phyloP scores from a whole-genome alignment of 768 basidiomycete species.

The Calocybe gangraenosa region DNA sequence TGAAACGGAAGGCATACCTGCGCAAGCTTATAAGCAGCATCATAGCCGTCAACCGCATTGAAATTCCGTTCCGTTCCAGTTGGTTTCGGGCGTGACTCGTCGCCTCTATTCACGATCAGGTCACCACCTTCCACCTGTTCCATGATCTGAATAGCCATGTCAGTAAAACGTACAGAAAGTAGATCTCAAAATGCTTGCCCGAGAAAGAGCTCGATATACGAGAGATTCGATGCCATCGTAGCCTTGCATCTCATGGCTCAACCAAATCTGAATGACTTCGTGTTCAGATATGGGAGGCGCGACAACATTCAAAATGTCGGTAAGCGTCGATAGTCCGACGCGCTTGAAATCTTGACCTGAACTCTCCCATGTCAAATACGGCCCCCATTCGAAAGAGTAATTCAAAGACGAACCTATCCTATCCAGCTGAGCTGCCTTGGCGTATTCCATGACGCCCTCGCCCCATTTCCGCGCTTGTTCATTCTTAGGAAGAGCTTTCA shows the following conservation, averaged over 20 bases:
- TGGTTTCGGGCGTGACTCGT: conserved; percentile 71
- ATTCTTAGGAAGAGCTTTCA: conserved; percentile 80
- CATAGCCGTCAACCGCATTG: conserved; percentile 80
- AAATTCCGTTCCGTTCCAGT: conserved; percentile 57
- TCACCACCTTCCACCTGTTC: conserved; percentile 95
- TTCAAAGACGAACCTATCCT: conserved; percentile 62
- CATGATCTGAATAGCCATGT: conserved; percentile 56
- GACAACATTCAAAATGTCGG: conserved; percentile 91
- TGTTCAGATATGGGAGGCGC: conserved; percentile 98
- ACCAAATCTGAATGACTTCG: conserved; percentile 94
- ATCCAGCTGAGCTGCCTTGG: conserved; percentile 86
- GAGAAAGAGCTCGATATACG: conserved; percentile 83
- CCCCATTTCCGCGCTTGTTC: conserved; percentile 89
- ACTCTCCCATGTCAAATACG: conserved; percentile 4
- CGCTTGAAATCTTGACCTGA: conserved; percentile 73
- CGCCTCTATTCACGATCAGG: conserved; percentile 79
- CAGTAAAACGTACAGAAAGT: neutral
- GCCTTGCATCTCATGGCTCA: conserved; percentile 95
- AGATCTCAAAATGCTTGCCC: conserved; percentile 42
- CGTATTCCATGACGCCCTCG: conserved; percentile 81
- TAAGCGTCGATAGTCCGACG: conserved; percentile 83
- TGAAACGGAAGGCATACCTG: conserved; percentile 42
- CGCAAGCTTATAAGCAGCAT: conserved; percentile 80
- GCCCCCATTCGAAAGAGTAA: neutral
- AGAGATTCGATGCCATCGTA: conserved; percentile 94